phyloP scores from a whole-genome alignment of 2,329 filamentous ascomycete genomes.

The Exophiala lecanii-corni region DNA sequence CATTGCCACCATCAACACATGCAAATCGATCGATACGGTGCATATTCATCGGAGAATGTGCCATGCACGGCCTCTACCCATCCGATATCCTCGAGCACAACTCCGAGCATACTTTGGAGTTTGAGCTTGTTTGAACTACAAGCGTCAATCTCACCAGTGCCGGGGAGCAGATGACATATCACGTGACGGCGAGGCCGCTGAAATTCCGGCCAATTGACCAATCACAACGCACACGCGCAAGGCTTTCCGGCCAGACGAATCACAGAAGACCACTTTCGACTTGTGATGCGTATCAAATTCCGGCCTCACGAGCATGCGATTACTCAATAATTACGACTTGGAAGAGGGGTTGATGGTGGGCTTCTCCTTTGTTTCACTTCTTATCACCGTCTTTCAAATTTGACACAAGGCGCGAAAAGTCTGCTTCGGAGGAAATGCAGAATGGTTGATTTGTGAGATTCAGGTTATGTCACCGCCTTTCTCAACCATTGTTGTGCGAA shows the following conservation, averaged over 20 bases:
- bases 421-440: no score
- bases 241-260: slow-evolving; percentile 22
- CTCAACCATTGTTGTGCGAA: no score
- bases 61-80: slow-evolving; percentile 11
- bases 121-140: slow-evolving; percentile 9
- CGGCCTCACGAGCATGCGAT: slow-evolving; percentile 17
- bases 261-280: slow-evolving; percentile 4
- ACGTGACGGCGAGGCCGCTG: slow-evolving; percentile 3
- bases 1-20: not conserved
- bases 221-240: slow-evolving; percentile 4
- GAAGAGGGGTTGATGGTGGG: slow-evolving; percentile 19
- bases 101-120: slow-evolving; percentile 5
- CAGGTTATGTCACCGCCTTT: no score
- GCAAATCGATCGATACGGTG: slow-evolving; percentile 1
- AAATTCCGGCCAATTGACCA: slow-evolving; percentile 17
- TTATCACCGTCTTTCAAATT: not conserved
- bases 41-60: slow-evolving; percentile 18
- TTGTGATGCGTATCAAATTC: slow-evolving; percentile 14
- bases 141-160: no score
- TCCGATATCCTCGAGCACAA: slow-evolving; percentile 1
- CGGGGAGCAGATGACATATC: no score
- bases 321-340: slow-evolving; percentile 17
- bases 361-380: slow-evolving; percentile 21
- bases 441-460: no score
- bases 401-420: not conserved